phyloP scores from a whole-genome alignment of 1,139 yeast genomes.

The Suhomyces atakaporum region DNA sequence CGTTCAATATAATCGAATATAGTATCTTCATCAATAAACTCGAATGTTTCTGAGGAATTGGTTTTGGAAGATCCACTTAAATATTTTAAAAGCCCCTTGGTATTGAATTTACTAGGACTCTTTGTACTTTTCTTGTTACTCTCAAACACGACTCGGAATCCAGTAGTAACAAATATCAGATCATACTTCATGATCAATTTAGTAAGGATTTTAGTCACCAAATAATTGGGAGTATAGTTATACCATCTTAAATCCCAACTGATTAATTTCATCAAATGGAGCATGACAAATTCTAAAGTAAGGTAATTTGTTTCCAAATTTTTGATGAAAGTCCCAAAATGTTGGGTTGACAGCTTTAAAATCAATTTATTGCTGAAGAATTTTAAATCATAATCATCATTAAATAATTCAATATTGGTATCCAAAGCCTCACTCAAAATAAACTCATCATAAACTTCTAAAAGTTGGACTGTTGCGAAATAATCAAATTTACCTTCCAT shows the following conservation, averaged over 20 bases:
- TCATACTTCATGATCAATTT: conserved; percentile 37
- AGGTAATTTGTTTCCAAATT: conserved; percentile 33
- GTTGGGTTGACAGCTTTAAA: conserved; percentile 26
- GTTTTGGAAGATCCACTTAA: conserved; percentile 17
- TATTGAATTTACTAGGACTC: conserved; percentile 8
- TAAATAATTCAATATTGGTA: conserved; percentile 33
- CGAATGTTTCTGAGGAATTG: conserved; percentile 17
- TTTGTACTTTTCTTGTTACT: conserved; percentile 26
- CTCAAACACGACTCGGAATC: conserved; percentile 38
- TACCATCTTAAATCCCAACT: conserved; percentile 50
- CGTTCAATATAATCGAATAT: conserved; percentile 36
- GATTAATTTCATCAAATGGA: conserved; percentile 35
- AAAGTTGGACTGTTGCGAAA: conserved; percentile 39
- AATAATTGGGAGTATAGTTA: conserved; percentile 36
- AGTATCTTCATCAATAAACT: conserved; percentile 38
- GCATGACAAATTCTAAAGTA: conserved; percentile 36
- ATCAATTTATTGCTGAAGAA: conserved; percentile 39
- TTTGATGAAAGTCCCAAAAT: conserved; percentile 25
- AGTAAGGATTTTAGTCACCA: conserved; percentile 31
- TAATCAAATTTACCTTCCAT: conserved; percentile 41
- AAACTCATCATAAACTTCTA: conserved; percentile 45
- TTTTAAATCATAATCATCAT: conserved; percentile 32
- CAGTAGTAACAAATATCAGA: conserved; percentile 33
- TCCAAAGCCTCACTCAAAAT: conserved; percentile 35
- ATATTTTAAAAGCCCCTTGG: conserved; percentile 12